Percentiles rank a stretch among this genome's conserved stretches.
These are phyloP conservation scores for Venturia aucupariae DNA, from an alignment of 2,329 filamentous ascomycete species.

Conservation along the genomic window DNA sequence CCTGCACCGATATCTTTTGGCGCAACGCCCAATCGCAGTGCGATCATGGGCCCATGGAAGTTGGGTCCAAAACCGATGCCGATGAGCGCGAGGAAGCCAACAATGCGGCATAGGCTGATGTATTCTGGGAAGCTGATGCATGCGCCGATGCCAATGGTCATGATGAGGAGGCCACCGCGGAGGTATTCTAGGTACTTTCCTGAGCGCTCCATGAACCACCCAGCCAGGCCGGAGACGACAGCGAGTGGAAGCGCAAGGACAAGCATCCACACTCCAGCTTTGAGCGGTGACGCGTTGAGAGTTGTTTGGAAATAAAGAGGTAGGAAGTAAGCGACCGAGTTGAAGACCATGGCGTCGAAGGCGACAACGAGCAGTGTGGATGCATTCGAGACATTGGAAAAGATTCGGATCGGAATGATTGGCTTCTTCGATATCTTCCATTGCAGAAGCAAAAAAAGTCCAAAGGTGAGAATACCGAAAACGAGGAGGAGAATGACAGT, in stretches of 20 bases:
- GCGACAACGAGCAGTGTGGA: constrained; percentile 45
- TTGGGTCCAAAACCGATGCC: constrained; percentile 56
- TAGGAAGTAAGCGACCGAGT: constrained; percentile 59
- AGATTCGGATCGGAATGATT: constrained; percentile 58
- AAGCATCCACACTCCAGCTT: constrained; percentile 18
- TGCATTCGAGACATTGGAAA: constrained; percentile 46
- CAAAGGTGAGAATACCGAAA: constrained; percentile 39
- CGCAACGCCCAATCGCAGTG: constrained; percentile 49
- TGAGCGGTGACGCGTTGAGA: constrained; percentile 16
- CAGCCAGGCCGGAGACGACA: constrained; percentile 34
- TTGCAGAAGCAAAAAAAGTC: constrained; percentile 53
- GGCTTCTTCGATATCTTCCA: constrained; percentile 55
- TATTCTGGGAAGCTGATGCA: constrained; percentile 46
- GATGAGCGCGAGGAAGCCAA: constrained; percentile 50
- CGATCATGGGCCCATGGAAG: constrained; percentile 55
- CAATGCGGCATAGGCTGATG: constrained; percentile 28
- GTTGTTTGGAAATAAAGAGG: constrained; percentile 35
- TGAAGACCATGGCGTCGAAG: constrained; percentile 49
- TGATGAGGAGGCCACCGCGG: constrained; percentile 47
- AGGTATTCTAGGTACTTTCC: constrained; percentile 57
- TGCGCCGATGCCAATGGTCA: constrained; percentile 56
- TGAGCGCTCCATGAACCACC: constrained; percentile 49
- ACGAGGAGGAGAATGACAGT: constrained; percentile 48
- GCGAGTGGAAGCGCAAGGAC: constrained; percentile 15
- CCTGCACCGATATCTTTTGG: constrained; percentile 51